Evolutionary conservation across 805 yeast species (phyloP).

Genomic region (Candida qinlingensis): DNA sequence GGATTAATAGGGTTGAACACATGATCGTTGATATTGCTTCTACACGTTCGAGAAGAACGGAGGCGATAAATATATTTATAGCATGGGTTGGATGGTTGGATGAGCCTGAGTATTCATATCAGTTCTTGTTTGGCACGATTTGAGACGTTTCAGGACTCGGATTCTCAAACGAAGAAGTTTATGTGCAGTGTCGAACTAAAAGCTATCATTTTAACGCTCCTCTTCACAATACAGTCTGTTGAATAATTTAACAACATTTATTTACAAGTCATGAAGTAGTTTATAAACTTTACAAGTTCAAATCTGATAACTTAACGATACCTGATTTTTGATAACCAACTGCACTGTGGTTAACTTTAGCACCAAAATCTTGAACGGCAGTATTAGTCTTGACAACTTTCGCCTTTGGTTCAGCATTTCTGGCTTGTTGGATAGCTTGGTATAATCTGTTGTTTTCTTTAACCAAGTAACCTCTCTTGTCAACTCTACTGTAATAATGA

Average conservation of each 20-base stretch:
- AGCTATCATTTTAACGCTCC: too few species aligned
- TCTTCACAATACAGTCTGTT: too few species aligned
- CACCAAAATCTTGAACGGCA: slow-evolving; percentile 8
- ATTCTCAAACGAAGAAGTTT: too few species aligned
- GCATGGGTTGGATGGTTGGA: too few species aligned
- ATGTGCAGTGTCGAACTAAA: too few species aligned
- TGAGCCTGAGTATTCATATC: too few species aligned
- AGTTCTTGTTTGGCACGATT: too few species aligned
- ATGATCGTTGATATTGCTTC: too few species aligned
- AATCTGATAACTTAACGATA: slow-evolving; percentile 19
- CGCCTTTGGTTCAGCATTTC: slow-evolving; percentile 8
- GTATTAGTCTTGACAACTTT: slow-evolving; percentile 6
- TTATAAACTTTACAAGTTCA: slow-evolving; percentile 12
- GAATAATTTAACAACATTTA: neutral
- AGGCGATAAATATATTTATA: too few species aligned
- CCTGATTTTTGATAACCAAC: slow-evolving; percentile 21
- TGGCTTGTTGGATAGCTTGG: slow-evolving; percentile 19
- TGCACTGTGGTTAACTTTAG: slow-evolving; percentile 18
- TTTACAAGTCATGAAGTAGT: slow-evolving; percentile 9
- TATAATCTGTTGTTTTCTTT: slow-evolving; percentile 29
- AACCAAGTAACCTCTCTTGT: slow-evolving; percentile 69
- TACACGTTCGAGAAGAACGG: too few species aligned
- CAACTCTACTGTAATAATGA: slow-evolving; percentile 65
- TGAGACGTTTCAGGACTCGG: too few species aligned
- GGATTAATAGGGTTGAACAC: too few species aligned